Evolutionary conservation across 108 stramenopile species (phyloP), one percentile per base, ranked within the genome.

Genomic region (Poteriospumella lacustris): DNA sequence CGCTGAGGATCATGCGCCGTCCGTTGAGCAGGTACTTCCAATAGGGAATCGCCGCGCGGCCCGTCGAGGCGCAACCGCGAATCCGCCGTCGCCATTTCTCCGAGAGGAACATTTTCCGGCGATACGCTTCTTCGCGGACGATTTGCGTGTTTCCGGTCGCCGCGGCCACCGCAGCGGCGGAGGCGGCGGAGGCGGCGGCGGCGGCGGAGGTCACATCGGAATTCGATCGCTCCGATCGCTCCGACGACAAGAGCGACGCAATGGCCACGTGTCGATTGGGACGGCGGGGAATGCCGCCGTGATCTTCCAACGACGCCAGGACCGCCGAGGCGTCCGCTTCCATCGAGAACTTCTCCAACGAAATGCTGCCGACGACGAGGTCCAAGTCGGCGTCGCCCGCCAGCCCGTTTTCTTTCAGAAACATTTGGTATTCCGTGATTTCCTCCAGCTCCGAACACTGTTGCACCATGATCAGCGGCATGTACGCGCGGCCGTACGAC

Each of bases 401-500:
- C 12, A 73, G 36, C 26, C 24, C 19, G 47, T 24, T 31, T 73
- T 73, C 47, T 24, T 33, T 73, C 5, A 44, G 70, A 39, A 91
- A 72, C 80, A 90, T 91, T 43, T 86, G 84, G 44, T 87, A 90
- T 42, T 90, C 87, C 31, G 95, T 91, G 1, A 97, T 95, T 81
- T 97, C 98, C 79, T 99, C 96, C 85, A 96, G 81, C 83, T 88
- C 87, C 0, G 79, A 60, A 9, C 86, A 59, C 44, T 89, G 90
- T 81, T 97, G 96, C 58, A 92, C 93, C 44, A 90, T 89, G 1
- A 97, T 92, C 90, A 96, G 92, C 77, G 90, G 90, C 33, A 87
- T 89, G 76, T 95, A 96, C 12, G 94, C 94, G 2, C 95, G 89
- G 44, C 91, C 91, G 77, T 90, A 91, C 5, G 89, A 89, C 83